phyloP scores from a whole-genome alignment of 352 stramenopile species.

The Thalassiosira mediterranea region DNA sequence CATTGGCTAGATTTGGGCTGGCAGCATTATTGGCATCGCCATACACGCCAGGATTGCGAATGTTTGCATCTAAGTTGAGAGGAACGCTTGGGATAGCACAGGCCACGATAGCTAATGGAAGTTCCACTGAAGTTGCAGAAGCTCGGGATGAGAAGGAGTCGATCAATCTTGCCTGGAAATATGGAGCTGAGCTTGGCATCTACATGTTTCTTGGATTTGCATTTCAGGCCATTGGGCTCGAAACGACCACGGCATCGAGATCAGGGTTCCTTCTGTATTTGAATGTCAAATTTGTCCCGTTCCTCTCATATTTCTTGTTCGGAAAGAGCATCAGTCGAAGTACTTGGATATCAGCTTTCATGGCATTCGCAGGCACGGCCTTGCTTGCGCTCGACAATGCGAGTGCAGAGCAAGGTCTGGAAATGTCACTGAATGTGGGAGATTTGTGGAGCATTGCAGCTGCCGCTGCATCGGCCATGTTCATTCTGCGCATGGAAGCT shows the following conservation, averaged over 20 bases:
- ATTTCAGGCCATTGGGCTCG: constrained; percentile 80
- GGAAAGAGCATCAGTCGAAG: constrained; percentile 54
- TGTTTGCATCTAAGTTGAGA: no score
- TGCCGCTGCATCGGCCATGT: constrained; percentile 75
- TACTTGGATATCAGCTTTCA: constrained; percentile 72
- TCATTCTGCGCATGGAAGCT: constrained; percentile 80
- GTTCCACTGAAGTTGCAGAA: background rate
- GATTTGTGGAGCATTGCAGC: constrained; percentile 80
- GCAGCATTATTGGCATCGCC: constrained; percentile 65
- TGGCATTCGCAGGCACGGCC: constrained; percentile 73
- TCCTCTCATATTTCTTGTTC: constrained; percentile 72
- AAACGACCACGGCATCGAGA: constrained; percentile 76
- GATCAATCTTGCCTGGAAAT: constrained; percentile 59
- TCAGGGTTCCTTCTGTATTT: constrained; percentile 83
- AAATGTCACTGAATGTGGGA: constrained; percentile 55
- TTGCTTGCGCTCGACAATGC: constrained; percentile 65
- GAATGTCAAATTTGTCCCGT: constrained; percentile 84
- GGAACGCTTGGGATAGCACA: constrained; percentile 5
- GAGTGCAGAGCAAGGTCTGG: constrained; percentile 1
- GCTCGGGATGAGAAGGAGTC: constrained; percentile 18
- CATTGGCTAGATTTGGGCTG: constrained; percentile 72
- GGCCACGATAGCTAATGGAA: background rate
- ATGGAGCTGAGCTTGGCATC: constrained; percentile 74
- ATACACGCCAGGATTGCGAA: constrained; percentile 60
- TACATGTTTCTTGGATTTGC: constrained; percentile 84